Evolutionary conservation across 164 flowering plant species (phyloP).

Genomic region (Chloranthus sessilifolius): DNA sequence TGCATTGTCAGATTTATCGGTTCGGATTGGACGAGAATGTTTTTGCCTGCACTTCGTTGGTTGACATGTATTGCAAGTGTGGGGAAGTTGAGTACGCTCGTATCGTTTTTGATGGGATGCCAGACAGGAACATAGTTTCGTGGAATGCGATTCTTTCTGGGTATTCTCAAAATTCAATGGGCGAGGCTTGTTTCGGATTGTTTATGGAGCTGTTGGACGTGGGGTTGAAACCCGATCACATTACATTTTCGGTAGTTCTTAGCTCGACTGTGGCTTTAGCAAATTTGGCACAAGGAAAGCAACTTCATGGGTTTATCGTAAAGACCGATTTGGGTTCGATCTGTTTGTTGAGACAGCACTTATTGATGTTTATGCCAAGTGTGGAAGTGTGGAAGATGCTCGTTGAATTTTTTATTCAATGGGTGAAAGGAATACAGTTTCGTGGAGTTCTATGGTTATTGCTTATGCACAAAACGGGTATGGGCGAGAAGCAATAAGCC

Average conservation of each 20-base stretch:
- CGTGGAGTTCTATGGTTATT: constrained; percentile 13
- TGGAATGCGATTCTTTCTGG: constrained; percentile 14
- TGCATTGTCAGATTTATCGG: constrained; percentile 12
- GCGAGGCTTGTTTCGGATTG: constrained; percentile 8
- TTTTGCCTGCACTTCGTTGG: constrained; percentile 9
- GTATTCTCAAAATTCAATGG: constrained; percentile 5
- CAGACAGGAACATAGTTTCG: constrained; percentile 7
- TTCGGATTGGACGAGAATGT: constrained; percentile 10
- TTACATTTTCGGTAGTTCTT: constrained; percentile 12
- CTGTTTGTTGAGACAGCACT: constrained; percentile 15
- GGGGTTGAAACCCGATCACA: constrained; percentile 9
- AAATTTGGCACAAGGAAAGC: constrained; percentile 7
- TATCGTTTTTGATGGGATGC: constrained; percentile 8
- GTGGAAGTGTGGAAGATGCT: constrained; percentile 10
- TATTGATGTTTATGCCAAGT: constrained; percentile 10
- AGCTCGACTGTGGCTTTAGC: constrained; percentile 10
- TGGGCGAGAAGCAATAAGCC: constrained; percentile 3
- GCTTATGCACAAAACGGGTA: constrained; percentile 11
- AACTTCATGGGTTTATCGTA: constrained; percentile 11
- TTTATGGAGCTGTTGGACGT: constrained; percentile 5
- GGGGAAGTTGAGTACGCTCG: constrained; percentile 5
- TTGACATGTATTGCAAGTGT: constrained; percentile 16
- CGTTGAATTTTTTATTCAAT: constrained; percentile 6
- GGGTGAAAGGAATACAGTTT: constrained; percentile 7
- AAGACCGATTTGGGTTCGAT: constrained; percentile 5